These are phyloP conservation scores for Begonia peltatifolia DNA, from an alignment of 306 rosid genomes.

Conservation along the genomic window DNA sequence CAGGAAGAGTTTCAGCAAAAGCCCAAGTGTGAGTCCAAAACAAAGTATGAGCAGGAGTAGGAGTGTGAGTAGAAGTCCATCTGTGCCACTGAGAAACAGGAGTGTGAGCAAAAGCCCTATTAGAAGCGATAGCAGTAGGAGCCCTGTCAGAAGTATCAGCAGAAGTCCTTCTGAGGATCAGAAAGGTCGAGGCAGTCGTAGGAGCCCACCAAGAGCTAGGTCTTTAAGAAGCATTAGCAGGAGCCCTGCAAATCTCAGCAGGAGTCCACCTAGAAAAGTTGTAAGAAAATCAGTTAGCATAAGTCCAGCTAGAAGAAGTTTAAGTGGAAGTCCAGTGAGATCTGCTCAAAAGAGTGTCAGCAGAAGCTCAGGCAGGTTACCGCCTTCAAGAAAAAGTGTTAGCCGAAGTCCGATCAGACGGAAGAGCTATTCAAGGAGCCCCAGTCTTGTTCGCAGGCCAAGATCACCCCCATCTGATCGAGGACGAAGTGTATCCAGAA, in stretches of 20 bases:
- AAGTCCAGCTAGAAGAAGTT: constrained; percentile 53
- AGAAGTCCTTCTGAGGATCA: constrained; percentile 25
- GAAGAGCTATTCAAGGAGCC: constrained; percentile 80
- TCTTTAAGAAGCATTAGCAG: constrained; percentile 24
- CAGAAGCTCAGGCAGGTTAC: constrained; percentile 56
- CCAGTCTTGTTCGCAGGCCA: constrained; percentile 53
- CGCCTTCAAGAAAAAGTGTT: constrained; percentile 36
- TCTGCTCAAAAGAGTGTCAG: constrained; percentile 62
- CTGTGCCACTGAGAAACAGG: constrained; percentile 25
- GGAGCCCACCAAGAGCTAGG: constrained; percentile 40
- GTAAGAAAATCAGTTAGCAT: constrained; percentile 37
- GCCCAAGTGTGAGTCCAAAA: constrained; percentile 40
- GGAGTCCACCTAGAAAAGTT: constrained; percentile 47
- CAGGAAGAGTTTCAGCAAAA: constrained; percentile 44
- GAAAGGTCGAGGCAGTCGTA: constrained; percentile 24
- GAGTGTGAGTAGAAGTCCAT: constrained; percentile 27
- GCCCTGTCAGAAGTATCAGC: constrained; percentile 32
- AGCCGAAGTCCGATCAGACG: constrained; percentile 69
- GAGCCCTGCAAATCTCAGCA: constrained; percentile 34
- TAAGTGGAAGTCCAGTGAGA: constrained; percentile 62
- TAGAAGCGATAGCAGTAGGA: constrained; percentile 24
- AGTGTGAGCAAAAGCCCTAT: constrained; percentile 60
- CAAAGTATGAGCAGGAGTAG: constrained; percentile 38
- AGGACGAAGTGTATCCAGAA: constrained; percentile 67
- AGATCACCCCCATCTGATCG: constrained; percentile 50